Base-by-base conservation (phyloP, 805 yeast genomes). In the Myxozyma monticola region DNA sequence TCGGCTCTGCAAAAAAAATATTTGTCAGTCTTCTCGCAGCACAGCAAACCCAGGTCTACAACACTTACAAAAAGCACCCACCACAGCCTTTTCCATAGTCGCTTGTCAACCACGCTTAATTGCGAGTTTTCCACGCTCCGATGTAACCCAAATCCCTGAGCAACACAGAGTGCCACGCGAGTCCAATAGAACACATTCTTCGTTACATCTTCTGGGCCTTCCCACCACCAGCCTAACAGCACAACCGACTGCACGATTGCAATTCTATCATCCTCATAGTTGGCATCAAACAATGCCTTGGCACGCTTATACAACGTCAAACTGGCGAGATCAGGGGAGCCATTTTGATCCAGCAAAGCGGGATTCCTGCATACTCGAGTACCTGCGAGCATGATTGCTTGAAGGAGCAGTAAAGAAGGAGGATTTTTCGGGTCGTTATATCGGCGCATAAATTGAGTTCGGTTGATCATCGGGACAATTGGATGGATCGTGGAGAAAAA, bases 141-240 rank as follows among this genome's bases (percentile, higher is more conserved):
- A 65, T 87, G 93, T 58, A 87, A 71, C 1, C 95, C 95, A 61
- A 80, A 76, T 10, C 86, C 85, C 63, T 84, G 89, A 1, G 90
- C 90, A 42, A 82, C 57, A 9, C 82, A 76, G 29, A 84, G 72
- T 0, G 88, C 90, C 9, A 81, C 76, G 42, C 87, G 74, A 9
- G 83, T 76, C 88, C 88, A 82, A 65, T 81, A 82, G 61, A 77
- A 80, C 2, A 81, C 77, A 63, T 82, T 83, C 45, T 82, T 78
- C 25, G 85, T 75, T 31, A 81, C 81, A 58, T 79, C 82, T 57
- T 84, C 84, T 8, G 85, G 85, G 1, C 86, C 83, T 56, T 83
- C 90, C 82, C 88, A 81, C 67, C 80, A 83, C 60, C 82, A 76
- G 0, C 85, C 84, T 53, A 86, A 73, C 25, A 85, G 67, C 20